Conservation (phyloP, 83 land plant species). For the Picea abies region DNA sequence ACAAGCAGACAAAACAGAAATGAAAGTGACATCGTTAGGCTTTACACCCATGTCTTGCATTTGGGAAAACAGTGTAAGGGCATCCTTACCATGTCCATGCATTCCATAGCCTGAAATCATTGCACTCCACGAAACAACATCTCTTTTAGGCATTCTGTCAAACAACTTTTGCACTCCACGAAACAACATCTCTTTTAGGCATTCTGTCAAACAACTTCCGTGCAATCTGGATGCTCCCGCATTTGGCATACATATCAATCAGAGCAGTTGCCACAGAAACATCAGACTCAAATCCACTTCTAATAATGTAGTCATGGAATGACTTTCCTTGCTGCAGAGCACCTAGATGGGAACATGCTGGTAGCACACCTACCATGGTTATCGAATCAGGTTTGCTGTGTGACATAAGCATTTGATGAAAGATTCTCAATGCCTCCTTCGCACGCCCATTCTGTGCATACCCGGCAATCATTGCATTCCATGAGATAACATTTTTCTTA, state of each 20-base stretch:
- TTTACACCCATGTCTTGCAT: constrained; percentile 29
- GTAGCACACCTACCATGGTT: constrained; percentile 29
- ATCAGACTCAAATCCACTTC: constrained; percentile 21
- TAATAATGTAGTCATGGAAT: constrained; percentile 39
- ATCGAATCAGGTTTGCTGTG: constrained; percentile 26
- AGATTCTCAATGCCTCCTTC: constrained; percentile 26
- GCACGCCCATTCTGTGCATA: constrained; percentile 49
- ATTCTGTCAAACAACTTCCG: constrained; percentile 30
- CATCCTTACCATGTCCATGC: constrained; percentile 40
- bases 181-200: constrained; percentile 32
- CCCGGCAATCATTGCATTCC: constrained; percentile 66
- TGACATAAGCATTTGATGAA: constrained; percentile 32
- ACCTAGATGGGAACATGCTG: constrained; percentile 42
- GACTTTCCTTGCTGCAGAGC: constrained; percentile 43
- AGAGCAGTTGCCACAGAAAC: constrained; percentile 35
- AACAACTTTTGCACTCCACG: constrained; percentile 46
- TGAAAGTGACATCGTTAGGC: constrained; percentile 49
- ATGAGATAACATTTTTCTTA: constrained; percentile 47
- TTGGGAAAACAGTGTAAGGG: constrained; percentile 30
- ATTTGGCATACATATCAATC: constrained; percentile 60
- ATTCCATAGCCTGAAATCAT: constrained; percentile 43
- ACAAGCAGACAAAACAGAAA: constrained; percentile 49
- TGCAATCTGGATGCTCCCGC: constrained; percentile 38
- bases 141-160: constrained; percentile 30
- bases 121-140: constrained; percentile 47